Evolutionary conservation across 305 asterid genomes (phyloP).

Genomic region (Fraxinus greggii): DNA sequence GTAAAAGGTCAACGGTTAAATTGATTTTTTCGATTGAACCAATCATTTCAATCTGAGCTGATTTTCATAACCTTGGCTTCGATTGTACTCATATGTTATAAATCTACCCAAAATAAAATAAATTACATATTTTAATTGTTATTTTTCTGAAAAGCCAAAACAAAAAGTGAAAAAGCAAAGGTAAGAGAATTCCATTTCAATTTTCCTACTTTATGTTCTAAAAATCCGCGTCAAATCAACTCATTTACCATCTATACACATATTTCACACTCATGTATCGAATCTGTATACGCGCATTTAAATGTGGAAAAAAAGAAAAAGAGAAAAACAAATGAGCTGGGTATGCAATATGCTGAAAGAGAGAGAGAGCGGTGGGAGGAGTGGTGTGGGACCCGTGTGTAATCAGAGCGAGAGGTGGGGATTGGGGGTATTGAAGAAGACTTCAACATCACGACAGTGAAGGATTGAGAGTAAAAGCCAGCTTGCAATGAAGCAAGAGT

Average conservation of each 20-base stretch:
- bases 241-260: background rate
- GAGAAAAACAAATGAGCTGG: background rate
- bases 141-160: no score
- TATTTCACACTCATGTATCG: background rate
- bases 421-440: slow-evolving; percentile 39
- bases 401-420: background rate
- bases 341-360: background rate
- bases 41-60: no score
- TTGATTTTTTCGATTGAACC: no score
- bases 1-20: no score
- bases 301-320: background rate
- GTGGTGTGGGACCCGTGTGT: slow-evolving; percentile 44
- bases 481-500: slow-evolving; percentile 76
- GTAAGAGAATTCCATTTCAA: background rate
- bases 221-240: background rate
- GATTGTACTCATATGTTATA: no score
- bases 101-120: no score
- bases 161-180: background rate
- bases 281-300: slow-evolving; percentile 24
- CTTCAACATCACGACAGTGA: slow-evolving; percentile 85
- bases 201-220: background rate
- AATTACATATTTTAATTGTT: no score
- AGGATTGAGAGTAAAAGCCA: slow-evolving; percentile 53
- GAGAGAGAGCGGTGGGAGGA: slow-evolving; percentile 29
- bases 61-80: no score